Evolutionary conservation across 2,329 filamentous ascomycete genomes (phyloP), one percentile per base, ranked within the genome.

Genomic region (Alternaria alternata): DNA sequence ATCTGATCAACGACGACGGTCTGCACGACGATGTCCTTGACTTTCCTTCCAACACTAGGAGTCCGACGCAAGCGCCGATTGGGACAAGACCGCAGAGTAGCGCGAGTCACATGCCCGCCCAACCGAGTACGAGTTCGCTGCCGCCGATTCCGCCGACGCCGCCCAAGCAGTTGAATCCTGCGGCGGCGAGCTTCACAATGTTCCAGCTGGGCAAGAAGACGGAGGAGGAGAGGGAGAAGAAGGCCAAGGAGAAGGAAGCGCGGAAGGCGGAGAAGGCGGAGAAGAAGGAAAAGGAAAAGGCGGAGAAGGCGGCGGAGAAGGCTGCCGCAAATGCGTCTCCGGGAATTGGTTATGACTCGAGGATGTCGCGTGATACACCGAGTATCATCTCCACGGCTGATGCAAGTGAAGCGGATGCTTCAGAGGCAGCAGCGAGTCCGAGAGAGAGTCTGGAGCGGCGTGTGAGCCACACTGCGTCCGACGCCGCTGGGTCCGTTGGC

Each of bases 101-200:
- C 7, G 36, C 36, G 7, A 18, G n/a, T 9, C 36, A 75, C 36
- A 71, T 75, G 63, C 70, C 71, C 2, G 59, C 20, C 0, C 62
- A 60, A 12, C 46, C 22, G 3, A 55, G 56, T 11, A 47, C 51
- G 73, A 52, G 59, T 16, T 59, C 60, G 5, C 41, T 67, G 38
- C 62, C 79, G 22, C 61, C 54, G 4, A 53, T 71, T 67, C 80
- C 53, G 73, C 83, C 41, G 82, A 89, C 79, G 70, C 88, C 47
- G 85, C 76, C 76, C 0, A 78, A 74, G 11, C 69, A 86, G 68
- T 84, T 98, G 28, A 98, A 99, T 71, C 95, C 95, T 7, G 87
- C 92, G 7, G 95, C 94, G 0, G 94, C 94, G 8, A 92, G 91
- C 1, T 98, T 98, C 75, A 94, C 91, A 64, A 67, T 70, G 57